Evolutionary conservation across 2,329 filamentous ascomycete genomes (phyloP), one percentile per base, ranked within the genome.

Genomic region (Phyllosticta ampelicida): DNA sequence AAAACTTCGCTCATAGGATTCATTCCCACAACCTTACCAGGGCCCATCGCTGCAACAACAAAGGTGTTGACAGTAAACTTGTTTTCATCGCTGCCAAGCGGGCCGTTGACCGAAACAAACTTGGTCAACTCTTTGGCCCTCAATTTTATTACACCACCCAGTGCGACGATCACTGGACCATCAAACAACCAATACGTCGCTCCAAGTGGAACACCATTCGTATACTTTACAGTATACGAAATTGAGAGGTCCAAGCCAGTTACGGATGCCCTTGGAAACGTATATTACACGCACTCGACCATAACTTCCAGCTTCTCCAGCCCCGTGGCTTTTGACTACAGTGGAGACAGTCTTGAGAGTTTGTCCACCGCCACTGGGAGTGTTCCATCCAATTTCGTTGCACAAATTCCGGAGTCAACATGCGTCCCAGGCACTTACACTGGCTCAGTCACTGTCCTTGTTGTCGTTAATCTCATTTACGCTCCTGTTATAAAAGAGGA

Each of bases 181-280:
- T 66, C 67, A 28, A 36, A 57, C 8, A 69, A 65, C n/a, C 53
- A 55, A 2, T 60, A 51, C 44, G 59, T 64, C 21, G 63, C 62
- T 56, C 61, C 67, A 3, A 70, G 68, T 16, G 66, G 63, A 51
- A 75, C 73, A 0, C 71, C 74, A 0, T 74, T 75, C 51, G 69
- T 76, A 6, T 72, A 74, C 60, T 75, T 77, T 62, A 72, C 70
- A 18, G 65, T 66, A 5, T 77, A 76, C 60, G 73, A 76, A 59
- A 66, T 77, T n/a, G 70, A 73, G 54, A 68, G 60, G 26, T 66
- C 66, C 44, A 58, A 63, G n/a, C 61, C 63, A 3, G 63, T 63
- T 13, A 65, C 62, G 5, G 51, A 62, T 19, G 54, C 56, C 10
- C 64, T 71, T 56, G 70, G 71, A 9, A 64, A 62, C 9, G 55